phyloP scores from a whole-genome alignment of 1,139 yeast genomes.

The Geotrichum australiense region DNA sequence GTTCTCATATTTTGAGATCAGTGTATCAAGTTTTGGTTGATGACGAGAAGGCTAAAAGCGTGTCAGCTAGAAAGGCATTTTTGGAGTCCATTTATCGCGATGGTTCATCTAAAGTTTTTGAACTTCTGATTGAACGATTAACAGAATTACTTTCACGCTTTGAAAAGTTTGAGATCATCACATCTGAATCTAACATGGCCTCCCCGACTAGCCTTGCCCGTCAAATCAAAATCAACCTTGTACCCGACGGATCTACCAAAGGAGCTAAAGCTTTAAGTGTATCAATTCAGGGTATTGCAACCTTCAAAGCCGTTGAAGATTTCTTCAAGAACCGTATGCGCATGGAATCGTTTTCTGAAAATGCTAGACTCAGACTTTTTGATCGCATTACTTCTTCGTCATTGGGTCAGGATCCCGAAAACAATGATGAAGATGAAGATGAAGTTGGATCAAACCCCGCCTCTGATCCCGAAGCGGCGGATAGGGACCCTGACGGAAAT shows the following conservation, averaged over 20 bases:
- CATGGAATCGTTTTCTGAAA: conserved; percentile 7
- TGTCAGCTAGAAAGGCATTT: conserved; percentile 37
- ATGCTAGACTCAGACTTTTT: conserved; percentile 12
- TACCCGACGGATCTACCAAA: conserved; percentile 27
- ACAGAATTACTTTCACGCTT: conserved; percentile 72
- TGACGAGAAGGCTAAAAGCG: conserved; percentile 26
- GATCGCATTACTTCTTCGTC: conserved; percentile 10
- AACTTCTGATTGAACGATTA: conserved; percentile 45
- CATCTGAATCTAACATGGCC: conserved; percentile 41
- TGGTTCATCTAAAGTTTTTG: conserved; percentile 33
- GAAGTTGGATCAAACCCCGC: conserved; percentile 18
- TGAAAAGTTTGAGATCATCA: conserved; percentile 67
- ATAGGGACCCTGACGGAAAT: conserved; percentile 21
- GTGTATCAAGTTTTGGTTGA: conserved; percentile 41
- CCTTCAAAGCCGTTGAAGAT: conserved; percentile 63
- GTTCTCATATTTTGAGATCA: conserved; percentile 56
- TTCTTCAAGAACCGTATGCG: conserved; percentile 36
- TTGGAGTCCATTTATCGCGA: conserved; percentile 41
- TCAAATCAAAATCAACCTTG: conserved; percentile 57
- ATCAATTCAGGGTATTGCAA: conserved; percentile 85
- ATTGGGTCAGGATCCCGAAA: conserved; percentile 17
- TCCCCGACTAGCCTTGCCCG: conserved; percentile 57
- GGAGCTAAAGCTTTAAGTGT: conserved; percentile 29
- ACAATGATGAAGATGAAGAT: conserved; percentile 20
- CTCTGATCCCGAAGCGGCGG: conserved; percentile 15